phyloP scores from a whole-genome alignment of 1,139 yeast genomes.

The Sugiyamaella xylanicola region DNA sequence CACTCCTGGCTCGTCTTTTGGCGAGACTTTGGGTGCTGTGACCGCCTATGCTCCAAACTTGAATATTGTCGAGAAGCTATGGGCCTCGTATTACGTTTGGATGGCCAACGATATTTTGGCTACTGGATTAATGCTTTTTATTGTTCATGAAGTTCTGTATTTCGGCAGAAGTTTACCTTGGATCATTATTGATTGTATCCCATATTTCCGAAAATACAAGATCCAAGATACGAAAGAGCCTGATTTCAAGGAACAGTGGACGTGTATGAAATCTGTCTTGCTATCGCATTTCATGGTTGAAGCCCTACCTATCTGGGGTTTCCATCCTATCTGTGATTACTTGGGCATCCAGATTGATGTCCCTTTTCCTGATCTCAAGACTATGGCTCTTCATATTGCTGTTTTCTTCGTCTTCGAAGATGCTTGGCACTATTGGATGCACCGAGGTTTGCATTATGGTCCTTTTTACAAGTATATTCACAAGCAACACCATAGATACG shows the following conservation, averaged over 20 bases:
- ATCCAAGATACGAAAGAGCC: slow-evolving; percentile 82
- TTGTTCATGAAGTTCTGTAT: slow-evolving; percentile 77
- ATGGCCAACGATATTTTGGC: slow-evolving; percentile 79
- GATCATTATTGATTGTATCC: slow-evolving; percentile 76
- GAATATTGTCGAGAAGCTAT: slow-evolving; percentile 55
- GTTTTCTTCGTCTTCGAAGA: slow-evolving; percentile 85
- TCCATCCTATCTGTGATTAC: slow-evolving; percentile 84
- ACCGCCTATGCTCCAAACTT: slow-evolving; percentile 26
- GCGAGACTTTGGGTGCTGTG: slow-evolving; percentile 28
- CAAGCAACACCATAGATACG: slow-evolving; percentile 94
- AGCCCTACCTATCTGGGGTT: slow-evolving; percentile 94
- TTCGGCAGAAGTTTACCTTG: slow-evolving; percentile 88
- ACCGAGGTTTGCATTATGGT: slow-evolving; percentile 84
- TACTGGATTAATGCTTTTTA: slow-evolving; percentile 78
- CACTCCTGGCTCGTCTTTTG: slow-evolving; percentile 26
- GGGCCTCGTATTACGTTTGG: slow-evolving; percentile 86
- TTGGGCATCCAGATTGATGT: slow-evolving; percentile 76
- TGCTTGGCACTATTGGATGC: slow-evolving; percentile 95
- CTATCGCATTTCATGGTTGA: slow-evolving; percentile 88
- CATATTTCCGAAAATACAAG: slow-evolving; percentile 74
- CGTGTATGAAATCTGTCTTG: slow-evolving; percentile 81
- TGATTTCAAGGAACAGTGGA: slow-evolving; percentile 81
- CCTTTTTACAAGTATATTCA: slow-evolving; percentile 87
- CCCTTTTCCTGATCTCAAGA: slow-evolving; percentile 70
- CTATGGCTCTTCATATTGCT: slow-evolving; percentile 64